phyloP scores from a whole-genome alignment of 148 eudicot genomes.

The Fagopyrum homotropicum region DNA sequence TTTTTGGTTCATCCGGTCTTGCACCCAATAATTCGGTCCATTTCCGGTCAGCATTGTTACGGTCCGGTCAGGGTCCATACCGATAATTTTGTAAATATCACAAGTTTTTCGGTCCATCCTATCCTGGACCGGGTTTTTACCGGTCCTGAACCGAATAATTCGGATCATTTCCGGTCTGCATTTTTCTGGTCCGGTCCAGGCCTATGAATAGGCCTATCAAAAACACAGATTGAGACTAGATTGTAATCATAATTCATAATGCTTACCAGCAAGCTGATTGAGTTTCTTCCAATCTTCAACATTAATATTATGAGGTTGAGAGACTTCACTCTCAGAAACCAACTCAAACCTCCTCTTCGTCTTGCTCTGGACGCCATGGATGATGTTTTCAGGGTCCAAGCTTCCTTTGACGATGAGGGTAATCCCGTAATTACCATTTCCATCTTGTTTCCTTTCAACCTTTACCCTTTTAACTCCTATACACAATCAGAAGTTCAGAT shows the following conservation, averaged over 20 bases:
- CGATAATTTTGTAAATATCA: not conserved
- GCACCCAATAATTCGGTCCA: no score
- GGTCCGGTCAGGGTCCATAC: not conserved
- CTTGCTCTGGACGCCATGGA: not conserved
- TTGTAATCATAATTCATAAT: not conserved
- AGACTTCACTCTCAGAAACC: not conserved
- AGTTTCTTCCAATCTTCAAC: not conserved
- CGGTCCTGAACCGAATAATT: no score
- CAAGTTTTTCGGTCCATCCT: no score
- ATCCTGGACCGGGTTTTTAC: no score
- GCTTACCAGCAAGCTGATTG: not conserved
- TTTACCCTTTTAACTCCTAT: not conserved
- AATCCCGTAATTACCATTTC: not conserved
- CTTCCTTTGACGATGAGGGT: not conserved
- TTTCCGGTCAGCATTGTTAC: no score
- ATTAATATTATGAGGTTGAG: not conserved
- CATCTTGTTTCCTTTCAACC: not conserved
- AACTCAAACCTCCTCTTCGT: not conserved
- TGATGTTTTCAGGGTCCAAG: conserved; percentile 1
- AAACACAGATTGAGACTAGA: no score
- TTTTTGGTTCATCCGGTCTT: no score
- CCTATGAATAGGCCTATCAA: no score
- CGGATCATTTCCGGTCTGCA: no score
- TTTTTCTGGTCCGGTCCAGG: no score
- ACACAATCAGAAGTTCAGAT: not conserved